Evolutionary conservation across 768 basidiomycete species (phyloP), one percentile per base, ranked within the genome.

Genomic region (Pisolithus albus): DNA sequence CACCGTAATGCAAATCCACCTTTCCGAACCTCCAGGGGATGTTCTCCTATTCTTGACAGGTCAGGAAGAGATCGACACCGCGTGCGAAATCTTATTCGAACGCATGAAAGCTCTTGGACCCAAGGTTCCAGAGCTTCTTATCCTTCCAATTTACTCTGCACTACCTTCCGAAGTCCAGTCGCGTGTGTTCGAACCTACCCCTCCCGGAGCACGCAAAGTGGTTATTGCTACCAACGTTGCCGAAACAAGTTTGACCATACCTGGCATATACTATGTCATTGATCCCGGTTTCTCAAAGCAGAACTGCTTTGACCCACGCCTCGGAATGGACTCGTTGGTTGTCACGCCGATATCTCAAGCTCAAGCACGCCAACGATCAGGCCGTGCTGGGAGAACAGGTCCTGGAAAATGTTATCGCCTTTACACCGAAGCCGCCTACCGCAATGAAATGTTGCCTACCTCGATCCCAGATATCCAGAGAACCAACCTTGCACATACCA

Each of bases 171-270:
- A 97, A 69, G 93, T 97, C 50, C 96, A 99, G 69, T 97, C 93
- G 7, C 80, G 91, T 28, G 95, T 99, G 38, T 99, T 99, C 70
- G 96, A 98, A 54, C 93, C 95, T 5, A 92, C 96, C 0, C 96
- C 96, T 6, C 93, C 93, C 16, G 96, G 96, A 45, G 85, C 95
- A n/a, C 88, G 96, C 54, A 99, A 99, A 73, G 92, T 95, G 55
- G 93, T 98, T 63, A 91, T 99, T 59, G 95, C 96, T n/a, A 99
- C 96, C 23, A 99, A 98, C 68, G 94, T 97, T 50, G 96, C 96
- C 2, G 96, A 99, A 75, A 98, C 96, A 10, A 93, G 91, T 71
- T 76, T 99, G 65, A 98, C 96, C 7, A 99, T 98, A 61, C 92
- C 93, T 32, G 96, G 94, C 28, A 96, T 99, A 65, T 98, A 97